Evolutionary conservation across 306 rosid genomes (phyloP).

Genomic region (Fragaria ananassa): DNA sequence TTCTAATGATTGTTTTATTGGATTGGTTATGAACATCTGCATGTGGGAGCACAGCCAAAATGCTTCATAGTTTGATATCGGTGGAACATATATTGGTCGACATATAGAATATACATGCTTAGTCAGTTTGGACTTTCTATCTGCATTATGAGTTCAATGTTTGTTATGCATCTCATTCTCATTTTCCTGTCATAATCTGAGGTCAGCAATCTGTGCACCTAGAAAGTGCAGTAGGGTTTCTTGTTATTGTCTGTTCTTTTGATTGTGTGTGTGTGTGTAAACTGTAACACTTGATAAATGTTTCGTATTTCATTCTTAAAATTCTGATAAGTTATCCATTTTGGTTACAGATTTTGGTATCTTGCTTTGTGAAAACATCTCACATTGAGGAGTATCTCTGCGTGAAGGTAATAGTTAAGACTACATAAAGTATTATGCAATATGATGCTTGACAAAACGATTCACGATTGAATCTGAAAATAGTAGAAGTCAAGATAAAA

Average conservation of each 20-base stretch:
- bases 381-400: constrained; percentile 92
- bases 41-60: constrained; percentile 1
- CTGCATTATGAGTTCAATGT: neutral
- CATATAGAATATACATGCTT: neutral
- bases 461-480: neutral
- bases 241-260: neutral
- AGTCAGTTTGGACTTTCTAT: neutral
- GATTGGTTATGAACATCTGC: neutral
- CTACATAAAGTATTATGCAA: neutral
- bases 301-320: neutral
- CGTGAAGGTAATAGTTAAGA: constrained; percentile 61
- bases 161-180: neutral
- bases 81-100: neutral
- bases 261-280: neutral
- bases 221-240: neutral
- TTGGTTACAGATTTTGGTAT: constrained; percentile 73
- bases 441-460: neutral
- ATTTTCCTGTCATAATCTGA: neutral
- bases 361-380: constrained; percentile 97
- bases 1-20: neutral
- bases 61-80: neutral
- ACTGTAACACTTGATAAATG: neutral
- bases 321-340: constrained; percentile 4
- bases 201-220: neutral
- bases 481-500: neutral